phyloP scores from a whole-genome alignment of 2,329 filamentous ascomycete genomes.

The Xylaria sp. region DNA sequence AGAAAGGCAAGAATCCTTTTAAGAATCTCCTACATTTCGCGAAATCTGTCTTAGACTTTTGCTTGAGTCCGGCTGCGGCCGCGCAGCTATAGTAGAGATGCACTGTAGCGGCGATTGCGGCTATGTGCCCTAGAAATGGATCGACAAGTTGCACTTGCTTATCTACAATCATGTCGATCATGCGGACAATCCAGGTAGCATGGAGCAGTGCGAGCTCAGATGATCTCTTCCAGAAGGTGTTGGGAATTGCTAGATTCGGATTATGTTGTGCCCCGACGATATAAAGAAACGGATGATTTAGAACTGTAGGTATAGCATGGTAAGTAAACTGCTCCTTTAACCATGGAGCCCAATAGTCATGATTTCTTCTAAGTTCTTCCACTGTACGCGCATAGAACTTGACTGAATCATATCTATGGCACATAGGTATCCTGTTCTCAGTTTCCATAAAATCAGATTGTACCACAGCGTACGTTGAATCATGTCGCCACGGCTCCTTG shows the following conservation, averaged over 20 bases:
- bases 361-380: slow-evolving; percentile 34
- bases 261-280: slow-evolving; percentile 38
- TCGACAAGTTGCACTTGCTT: slow-evolving; percentile 38
- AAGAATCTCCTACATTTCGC: slow-evolving; percentile 37
- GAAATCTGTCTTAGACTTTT: slow-evolving; percentile 38
- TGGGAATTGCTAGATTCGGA: slow-evolving; percentile 36
- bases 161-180: slow-evolving; percentile 40
- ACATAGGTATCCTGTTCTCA: slow-evolving; percentile 39
- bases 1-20: slow-evolving; percentile 35
- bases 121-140: slow-evolving; percentile 36
- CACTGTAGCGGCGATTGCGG: slow-evolving; percentile 38
- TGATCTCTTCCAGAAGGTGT: slow-evolving; percentile 38
- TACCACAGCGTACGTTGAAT: slow-evolving; percentile 37
- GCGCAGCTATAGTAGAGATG: slow-evolving; percentile 38
- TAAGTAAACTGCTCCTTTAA: slow-evolving; percentile 38
- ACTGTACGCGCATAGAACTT: slow-evolving; percentile 39
- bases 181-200: slow-evolving; percentile 39
- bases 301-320: slow-evolving; percentile 37
- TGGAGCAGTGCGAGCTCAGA: slow-evolving; percentile 38
- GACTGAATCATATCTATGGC: slow-evolving; percentile 39
- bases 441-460: slow-evolving; percentile 40
- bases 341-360: slow-evolving; percentile 38
- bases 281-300: slow-evolving; percentile 39
- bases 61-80: slow-evolving; percentile 36
- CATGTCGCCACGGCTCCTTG: slow-evolving; percentile 38